A percentile compares a stretch with the other conserved stretches of the same genome.
phyloP scores from a whole-genome alignment of 345 rosid species.

The Noccaea bulbosa region DNA sequence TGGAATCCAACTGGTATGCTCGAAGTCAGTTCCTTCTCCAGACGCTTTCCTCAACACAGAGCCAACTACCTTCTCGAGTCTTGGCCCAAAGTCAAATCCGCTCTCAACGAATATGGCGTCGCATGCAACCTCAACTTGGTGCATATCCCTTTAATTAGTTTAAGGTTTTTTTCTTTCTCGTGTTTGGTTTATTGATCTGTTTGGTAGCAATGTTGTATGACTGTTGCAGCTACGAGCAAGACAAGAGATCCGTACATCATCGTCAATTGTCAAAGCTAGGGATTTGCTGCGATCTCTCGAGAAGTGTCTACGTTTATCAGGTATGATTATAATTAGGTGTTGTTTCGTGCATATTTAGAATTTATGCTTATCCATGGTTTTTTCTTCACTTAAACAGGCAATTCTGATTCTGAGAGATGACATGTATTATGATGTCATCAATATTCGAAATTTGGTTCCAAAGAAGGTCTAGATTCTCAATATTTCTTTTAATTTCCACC shows the following conservation, averaged over 20 bases:
- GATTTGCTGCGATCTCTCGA: constrained; percentile 79
- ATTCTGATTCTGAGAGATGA: constrained; percentile 79
- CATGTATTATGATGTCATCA: constrained; percentile 80
- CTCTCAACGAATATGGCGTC: constrained; percentile 69
- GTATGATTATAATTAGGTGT: constrained; percentile 36
- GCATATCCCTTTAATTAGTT: constrained; percentile 4
- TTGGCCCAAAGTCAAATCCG: constrained; percentile 82
- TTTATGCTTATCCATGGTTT: not conserved
- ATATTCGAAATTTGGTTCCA: constrained; percentile 80
- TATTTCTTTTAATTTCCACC: too few species aligned
- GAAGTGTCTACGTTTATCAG: constrained; percentile 98
- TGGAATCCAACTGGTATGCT: constrained; percentile 89
- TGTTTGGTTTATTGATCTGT: constrained; percentile 30
- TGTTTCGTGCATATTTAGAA: too few species aligned
- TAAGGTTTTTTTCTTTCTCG: not conserved
- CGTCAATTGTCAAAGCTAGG: constrained; percentile 81
- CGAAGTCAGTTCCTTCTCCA: constrained; percentile 80
- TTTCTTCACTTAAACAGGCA: constrained; percentile 55
- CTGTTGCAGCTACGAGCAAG: constrained; percentile 82
- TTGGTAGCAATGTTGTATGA: constrained; percentile 87
- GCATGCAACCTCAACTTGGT: constrained; percentile 81
- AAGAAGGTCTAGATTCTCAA: constrained; percentile 58
- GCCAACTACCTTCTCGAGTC: constrained; percentile 86
- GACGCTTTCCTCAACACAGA: constrained; percentile 87
- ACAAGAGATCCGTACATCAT: constrained; percentile 88